Base-by-base conservation (phyloP, 257 asterid species). In the Rauvolfia tetraphylla region DNA sequence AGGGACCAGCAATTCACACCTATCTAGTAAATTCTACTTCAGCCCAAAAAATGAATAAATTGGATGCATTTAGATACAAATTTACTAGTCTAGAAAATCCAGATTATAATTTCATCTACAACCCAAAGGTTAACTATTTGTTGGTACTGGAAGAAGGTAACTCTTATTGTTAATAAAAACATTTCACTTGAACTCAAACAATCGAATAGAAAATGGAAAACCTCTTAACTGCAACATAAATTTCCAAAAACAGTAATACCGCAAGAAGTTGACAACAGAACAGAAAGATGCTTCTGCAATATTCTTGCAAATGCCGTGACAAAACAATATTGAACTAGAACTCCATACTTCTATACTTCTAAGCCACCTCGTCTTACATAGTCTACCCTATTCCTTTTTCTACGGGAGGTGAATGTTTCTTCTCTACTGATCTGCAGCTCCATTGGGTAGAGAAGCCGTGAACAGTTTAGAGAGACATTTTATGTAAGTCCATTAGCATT, bases 401-500 rank as follows among this genome's bases (percentile, higher is more conserved):
- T 23, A 7, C 23, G 15, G 3, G 13, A 25, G 42, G 51, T 51
- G 56, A 44, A 75, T 86, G 85, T 85, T 73, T 74, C 86, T 78
- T 48, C 88, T 83, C 92, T 27, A 84, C 84, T 81, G 83, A 89
- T 82, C 89, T 84, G 79, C 83, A 89, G 78, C 90, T 69, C 83
- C 89, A 87, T 42, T n/a, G 41, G 27, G 27, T 67, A 22, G 20
- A 74, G 82, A 77, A 82, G 88, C 78, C 59, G 61, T 80, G 80
- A 86, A 84, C 79, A 83, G 87, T 83, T 81, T 75, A 80, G 89
- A 87, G 86, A 36, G 85, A 81, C 81, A 66, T 27, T 81, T 85
- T 48, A 78, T 85, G 2, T 82, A 22, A 85, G 88, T 84, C 89
- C 89, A 89, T 83, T 85, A 83, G 89, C 91, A 89, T 87, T 87